These are phyloP conservation scores for Lycium ferocissimum DNA, from an alignment of 257 asterid genomes.

Conservation along the genomic window DNA sequence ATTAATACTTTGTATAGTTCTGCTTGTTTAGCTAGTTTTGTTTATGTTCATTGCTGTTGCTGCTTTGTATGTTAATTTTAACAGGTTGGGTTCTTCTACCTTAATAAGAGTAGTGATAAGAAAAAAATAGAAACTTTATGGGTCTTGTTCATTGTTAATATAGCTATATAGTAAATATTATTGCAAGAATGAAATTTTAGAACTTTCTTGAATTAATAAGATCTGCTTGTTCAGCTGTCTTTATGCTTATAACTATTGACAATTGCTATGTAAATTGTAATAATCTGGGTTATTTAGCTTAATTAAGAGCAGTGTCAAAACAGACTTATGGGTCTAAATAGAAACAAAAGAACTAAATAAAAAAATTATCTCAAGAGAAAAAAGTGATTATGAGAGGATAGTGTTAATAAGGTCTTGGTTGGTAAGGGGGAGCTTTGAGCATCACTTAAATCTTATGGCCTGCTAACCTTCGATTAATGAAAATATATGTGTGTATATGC, in stretches of 20 bases:
- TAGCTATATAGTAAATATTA: neutral
- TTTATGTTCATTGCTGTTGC: neutral
- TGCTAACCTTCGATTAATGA: neutral
- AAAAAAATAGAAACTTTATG: neutral
- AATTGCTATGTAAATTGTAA: neutral
- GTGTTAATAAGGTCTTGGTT: neutral
- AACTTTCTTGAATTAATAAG: neutral
- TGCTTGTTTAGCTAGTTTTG: conserved; percentile 2
- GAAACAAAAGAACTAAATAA: neutral
- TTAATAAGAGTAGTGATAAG: neutral
- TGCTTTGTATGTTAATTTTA: neutral
- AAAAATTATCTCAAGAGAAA: neutral
- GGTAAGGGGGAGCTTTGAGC: conserved; percentile 8
- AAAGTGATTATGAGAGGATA: neutral
- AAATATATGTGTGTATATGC: neutral
- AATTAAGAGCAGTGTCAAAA: neutral
- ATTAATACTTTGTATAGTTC: neutral
- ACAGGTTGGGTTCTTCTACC: neutral
- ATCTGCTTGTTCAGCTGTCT: neutral
- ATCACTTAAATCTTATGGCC: conserved; percentile 16
- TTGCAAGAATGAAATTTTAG: neutral
- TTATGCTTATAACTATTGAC: neutral
- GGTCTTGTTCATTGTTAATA: neutral
- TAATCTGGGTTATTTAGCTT: conserved; percentile 13
- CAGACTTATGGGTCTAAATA: neutral